Percentiles rank a stretch among this genome's conserved stretches.
Conservation (phyloP, 2,329 filamentous ascomycete genomes). For the Aureobasidium melanogenum region DNA sequence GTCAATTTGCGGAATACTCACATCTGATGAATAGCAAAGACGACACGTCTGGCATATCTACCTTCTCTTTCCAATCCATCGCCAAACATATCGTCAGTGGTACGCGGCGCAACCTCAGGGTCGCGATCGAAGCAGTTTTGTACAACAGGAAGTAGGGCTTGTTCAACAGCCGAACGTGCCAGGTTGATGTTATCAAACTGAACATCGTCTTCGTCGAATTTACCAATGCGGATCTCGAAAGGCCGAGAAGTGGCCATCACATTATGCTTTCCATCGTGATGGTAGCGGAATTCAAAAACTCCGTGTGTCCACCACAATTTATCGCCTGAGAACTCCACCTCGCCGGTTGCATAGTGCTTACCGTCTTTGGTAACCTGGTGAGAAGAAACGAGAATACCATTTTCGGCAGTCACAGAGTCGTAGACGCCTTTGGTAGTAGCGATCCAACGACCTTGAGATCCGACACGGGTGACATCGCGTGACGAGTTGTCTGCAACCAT, state of each 20-base stretch:
- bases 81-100: constrained; percentile 73
- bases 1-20: constrained; percentile 34
- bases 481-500: constrained; percentile 91
- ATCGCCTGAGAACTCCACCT: constrained; percentile 81
- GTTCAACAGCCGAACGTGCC: constrained; percentile 63
- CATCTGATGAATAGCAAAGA: constrained; percentile 93
- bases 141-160: constrained; percentile 70
- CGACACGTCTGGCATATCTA: constrained; percentile 81
- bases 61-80: constrained; percentile 74
- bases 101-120: constrained; percentile 78
- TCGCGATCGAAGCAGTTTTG: constrained; percentile 90
- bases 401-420: constrained; percentile 65
- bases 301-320: constrained; percentile 97
- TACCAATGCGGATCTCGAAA: constrained; percentile 78
- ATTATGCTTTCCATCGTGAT: constrained; percentile 85
- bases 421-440: constrained; percentile 70
- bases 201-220: constrained; percentile 67
- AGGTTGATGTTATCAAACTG: constrained; percentile 50
- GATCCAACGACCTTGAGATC: constrained; percentile 82
- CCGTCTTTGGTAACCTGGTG: constrained; percentile 44
- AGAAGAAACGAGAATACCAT: constrained; percentile 65
- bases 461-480: constrained; percentile 71
- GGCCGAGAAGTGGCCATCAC: constrained; percentile 91
- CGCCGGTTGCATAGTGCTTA: constrained; percentile 59
- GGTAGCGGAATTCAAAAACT: constrained; percentile 93